Conservation (phyloP, 352 stramenopile genomes). For the Phytophthora multivora region DNA sequence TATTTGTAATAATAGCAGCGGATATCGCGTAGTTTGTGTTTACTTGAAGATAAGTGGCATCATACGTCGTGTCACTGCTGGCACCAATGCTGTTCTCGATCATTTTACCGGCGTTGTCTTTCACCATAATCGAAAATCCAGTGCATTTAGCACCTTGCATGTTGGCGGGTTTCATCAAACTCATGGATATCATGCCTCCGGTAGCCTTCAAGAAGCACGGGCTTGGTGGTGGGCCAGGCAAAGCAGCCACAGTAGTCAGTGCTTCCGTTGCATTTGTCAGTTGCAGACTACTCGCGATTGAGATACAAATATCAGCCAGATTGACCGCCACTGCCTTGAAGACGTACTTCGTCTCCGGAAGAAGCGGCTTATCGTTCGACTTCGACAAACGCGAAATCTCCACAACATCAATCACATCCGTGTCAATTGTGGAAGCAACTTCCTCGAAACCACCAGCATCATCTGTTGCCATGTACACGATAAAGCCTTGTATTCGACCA, state of each 20-base stretch:
- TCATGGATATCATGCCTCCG: conserved; percentile 49
- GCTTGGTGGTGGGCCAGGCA: conserved; percentile 44
- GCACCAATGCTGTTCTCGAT: conserved; percentile 26
- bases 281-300: conserved; percentile 18
- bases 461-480: conserved; percentile 57
- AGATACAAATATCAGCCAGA: conserved; percentile 48
- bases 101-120: conserved; percentile 22
- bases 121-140: conserved; percentile 49
- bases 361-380: conserved; percentile 25
- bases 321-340: conserved; percentile 64
- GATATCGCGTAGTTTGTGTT: conserved; percentile 40
- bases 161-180: conserved; percentile 49
- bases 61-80: conserved; percentile 26
- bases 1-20: conserved; percentile 43
- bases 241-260: conserved; percentile 31
- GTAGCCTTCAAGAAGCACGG: conserved; percentile 61
- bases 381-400: conserved; percentile 44
- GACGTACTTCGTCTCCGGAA: conserved; percentile 43
- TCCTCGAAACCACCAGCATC: conserved; percentile 37
- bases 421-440: conserved; percentile 35
- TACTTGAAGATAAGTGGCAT: conserved; percentile 35
- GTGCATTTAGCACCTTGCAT: conserved; percentile 54
- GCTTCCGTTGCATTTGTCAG: conserved; percentile 17
- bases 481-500: conserved; percentile 51
- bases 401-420: conserved; percentile 20